phyloP scores from a whole-genome alignment of 2,329 filamentous ascomycete genomes.

The Fusarium sp. region DNA sequence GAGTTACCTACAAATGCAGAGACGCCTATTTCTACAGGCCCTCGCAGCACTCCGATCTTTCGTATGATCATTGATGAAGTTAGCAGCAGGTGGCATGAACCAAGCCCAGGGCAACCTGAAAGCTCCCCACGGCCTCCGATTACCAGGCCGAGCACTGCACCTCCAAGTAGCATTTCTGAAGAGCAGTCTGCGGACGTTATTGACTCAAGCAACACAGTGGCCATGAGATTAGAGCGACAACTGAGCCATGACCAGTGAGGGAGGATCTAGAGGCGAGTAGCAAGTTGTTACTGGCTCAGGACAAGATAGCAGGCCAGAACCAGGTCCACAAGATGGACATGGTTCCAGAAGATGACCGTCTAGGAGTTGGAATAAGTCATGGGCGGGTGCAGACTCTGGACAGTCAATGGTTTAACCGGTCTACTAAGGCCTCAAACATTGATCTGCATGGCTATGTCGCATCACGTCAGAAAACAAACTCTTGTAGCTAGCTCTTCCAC shows the following conservation, averaged over 20 bases:
- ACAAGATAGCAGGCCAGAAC: background rate
- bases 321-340: background rate
- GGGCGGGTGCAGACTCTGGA: background rate
- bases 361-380: background rate
- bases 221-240: background rate
- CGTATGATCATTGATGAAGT: background rate
- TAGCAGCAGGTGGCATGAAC: background rate
- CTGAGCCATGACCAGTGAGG: background rate
- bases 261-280: background rate
- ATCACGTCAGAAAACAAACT: background rate
- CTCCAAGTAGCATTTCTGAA: background rate
- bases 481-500: background rate
- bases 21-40: background rate
- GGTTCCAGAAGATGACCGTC: background rate
- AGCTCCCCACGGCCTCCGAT: background rate
- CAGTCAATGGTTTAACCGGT: background rate
- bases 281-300: background rate
- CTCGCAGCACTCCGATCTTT: background rate
- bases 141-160: background rate
- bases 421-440: too few species aligned
- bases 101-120: background rate
- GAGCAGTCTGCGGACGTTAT: background rate
- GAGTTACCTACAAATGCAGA: background rate
- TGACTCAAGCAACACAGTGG: background rate
- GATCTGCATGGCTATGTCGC: background rate